Percentiles rank a stretch among this genome's conserved stretches.
Evolutionary conservation across 805 yeast genomes (phyloP).

Genomic region (Pichia californica): DNA sequence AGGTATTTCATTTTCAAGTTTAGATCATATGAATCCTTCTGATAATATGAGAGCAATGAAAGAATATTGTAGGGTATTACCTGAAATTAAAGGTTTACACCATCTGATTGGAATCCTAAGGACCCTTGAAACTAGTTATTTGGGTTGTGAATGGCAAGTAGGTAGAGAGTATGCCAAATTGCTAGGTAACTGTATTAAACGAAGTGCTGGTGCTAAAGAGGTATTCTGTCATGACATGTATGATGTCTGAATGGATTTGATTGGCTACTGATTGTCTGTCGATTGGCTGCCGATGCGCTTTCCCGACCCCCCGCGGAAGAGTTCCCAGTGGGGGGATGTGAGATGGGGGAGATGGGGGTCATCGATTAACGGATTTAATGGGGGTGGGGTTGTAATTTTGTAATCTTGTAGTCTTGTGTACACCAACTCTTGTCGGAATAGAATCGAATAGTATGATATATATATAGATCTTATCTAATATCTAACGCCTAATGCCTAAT

Average conservation of each 20-base stretch:
- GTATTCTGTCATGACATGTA: slow-evolving; percentile 44
- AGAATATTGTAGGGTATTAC: slow-evolving; percentile 31
- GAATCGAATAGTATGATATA: too few relatives aligned
- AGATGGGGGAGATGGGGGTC: too few relatives aligned
- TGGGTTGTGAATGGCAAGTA: slow-evolving; percentile 44
- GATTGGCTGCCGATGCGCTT: too few relatives aligned
- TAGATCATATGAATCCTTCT: slow-evolving; percentile 17
- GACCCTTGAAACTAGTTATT: slow-evolving; percentile 32
- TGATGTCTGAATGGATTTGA: slow-evolving; percentile 1
- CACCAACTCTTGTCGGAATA: too few relatives aligned
- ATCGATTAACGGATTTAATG: too few relatives aligned
- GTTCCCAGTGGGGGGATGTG: too few relatives aligned
- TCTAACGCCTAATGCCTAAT: too few relatives aligned
- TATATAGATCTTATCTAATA: too few relatives aligned
- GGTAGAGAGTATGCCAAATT: slow-evolving; percentile 48
- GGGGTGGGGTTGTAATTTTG: too few relatives aligned
- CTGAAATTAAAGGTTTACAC: slow-evolving; percentile 34
- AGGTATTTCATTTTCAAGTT: slow-evolving; percentile 21
- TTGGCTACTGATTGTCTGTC: too few relatives aligned
- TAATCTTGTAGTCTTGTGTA: too few relatives aligned
- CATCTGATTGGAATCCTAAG: slow-evolving; percentile 34
- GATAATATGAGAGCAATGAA: slow-evolving; percentile 20
- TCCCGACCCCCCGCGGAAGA: too few relatives aligned
- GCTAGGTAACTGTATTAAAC: slow-evolving; percentile 42
- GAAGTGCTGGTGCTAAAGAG: slow-evolving; percentile 44